These are phyloP conservation scores for Penicillium rolfsii DNA, from an alignment of 2,329 filamentous ascomycete species.

Conservation along the genomic window DNA sequence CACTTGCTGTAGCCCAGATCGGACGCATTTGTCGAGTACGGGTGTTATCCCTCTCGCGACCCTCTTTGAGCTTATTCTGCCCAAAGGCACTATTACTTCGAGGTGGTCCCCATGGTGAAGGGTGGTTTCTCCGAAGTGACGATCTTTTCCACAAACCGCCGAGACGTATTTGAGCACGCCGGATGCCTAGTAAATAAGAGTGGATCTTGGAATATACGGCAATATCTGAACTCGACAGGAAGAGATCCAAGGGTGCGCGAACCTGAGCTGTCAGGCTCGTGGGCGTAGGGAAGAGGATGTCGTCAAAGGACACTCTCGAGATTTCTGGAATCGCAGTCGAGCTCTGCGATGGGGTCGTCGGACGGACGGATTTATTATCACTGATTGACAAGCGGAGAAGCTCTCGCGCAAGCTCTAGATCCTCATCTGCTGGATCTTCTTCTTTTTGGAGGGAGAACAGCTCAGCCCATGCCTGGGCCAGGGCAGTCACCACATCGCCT, in stretches of 20 bases:
- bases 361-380: conserved; percentile 40
- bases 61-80: conserved; percentile 61
- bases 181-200: conserved; percentile 81
- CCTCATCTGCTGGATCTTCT: conserved; percentile 73
- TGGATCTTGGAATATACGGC: conserved; percentile 83
- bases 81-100: conserved; percentile 65
- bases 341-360: conserved; percentile 29
- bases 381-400: conserved; percentile 66
- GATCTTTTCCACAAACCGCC: conserved; percentile 86
- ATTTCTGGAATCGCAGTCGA: conserved; percentile 40
- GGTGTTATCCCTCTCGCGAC: conserved; percentile 65
- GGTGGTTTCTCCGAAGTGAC: conserved; percentile 74
- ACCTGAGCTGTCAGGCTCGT: conserved; percentile 72
- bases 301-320: conserved; percentile 64
- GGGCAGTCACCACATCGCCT: conserved; percentile 76
- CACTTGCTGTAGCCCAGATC: conserved; percentile 87
- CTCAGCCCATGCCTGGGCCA: conserved; percentile 77
- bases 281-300: conserved; percentile 78
- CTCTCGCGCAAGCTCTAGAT: conserved; percentile 79
- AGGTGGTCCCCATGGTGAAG: conserved; percentile 68
- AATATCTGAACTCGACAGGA: conserved; percentile 75
- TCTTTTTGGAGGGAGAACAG: conserved; percentile 77
- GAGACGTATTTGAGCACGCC: conserved; percentile 81
- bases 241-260: conserved; percentile 82
- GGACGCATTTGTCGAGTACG: conserved; percentile 72